These are phyloP conservation scores for Nepenthes gracilis DNA, from an alignment of 148 eudicot species.

Conservation along the genomic window DNA sequence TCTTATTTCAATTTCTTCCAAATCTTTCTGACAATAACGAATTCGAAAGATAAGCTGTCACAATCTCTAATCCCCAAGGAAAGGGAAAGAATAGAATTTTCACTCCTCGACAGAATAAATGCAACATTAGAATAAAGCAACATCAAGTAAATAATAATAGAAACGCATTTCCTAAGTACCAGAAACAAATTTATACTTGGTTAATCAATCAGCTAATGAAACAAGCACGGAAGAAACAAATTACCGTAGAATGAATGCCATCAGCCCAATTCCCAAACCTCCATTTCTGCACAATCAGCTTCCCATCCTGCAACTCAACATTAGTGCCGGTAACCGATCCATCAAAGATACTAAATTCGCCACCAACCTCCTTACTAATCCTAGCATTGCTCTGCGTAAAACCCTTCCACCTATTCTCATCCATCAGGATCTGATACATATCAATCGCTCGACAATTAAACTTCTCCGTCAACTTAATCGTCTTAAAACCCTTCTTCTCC, in stretches of 20 bases:
- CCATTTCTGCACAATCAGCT: constrained; percentile 94
- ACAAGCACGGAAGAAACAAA: background rate
- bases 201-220: background rate
- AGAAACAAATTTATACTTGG: too few relatives aligned
- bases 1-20: too few relatives aligned
- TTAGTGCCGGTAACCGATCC: constrained; percentile 78
- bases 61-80: too few relatives aligned
- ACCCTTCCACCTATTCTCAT: constrained; percentile 98
- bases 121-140: too few relatives aligned
- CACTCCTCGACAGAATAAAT: too few relatives aligned
- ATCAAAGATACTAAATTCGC: constrained; percentile 78
- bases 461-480: constrained; percentile 70
- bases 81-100: too few relatives aligned
- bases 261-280: constrained; percentile 94
- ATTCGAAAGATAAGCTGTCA: too few relatives aligned
- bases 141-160: too few relatives aligned
- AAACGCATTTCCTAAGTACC: too few relatives aligned
- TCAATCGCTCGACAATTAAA: constrained; percentile 71
- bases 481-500: constrained; percentile 75
- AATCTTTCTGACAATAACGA: too few relatives aligned
- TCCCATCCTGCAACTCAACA: constrained; percentile 70
- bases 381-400: constrained; percentile 90
- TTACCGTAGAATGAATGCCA: constrained; percentile 73
- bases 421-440: constrained; percentile 88
- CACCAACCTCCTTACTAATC: constrained; percentile 86